Percentiles rank a stretch among this genome's conserved stretches.
Conservation (phyloP, 768 basidiomycete species). For the Pleurotus giganteus region DNA sequence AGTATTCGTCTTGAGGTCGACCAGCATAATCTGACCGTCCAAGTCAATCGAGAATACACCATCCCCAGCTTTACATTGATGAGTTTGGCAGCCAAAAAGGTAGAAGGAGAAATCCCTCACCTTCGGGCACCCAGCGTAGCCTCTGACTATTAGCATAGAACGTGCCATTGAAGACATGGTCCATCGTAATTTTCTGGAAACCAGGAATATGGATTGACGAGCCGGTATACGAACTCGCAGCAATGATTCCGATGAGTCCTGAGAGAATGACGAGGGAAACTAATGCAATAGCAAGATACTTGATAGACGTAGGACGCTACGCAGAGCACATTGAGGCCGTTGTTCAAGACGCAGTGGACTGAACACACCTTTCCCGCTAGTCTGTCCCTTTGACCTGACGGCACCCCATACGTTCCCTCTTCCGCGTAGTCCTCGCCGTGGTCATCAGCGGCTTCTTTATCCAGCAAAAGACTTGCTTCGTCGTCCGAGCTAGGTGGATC, state of each 20-base stretch:
- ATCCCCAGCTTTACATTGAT: slow-evolving; percentile 69
- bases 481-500: slow-evolving; percentile 80
- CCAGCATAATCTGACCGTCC: slow-evolving; percentile 68
- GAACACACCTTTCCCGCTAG: slow-evolving; percentile 14
- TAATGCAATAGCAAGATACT: slow-evolving; percentile 63
- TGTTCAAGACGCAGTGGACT: too few species aligned
- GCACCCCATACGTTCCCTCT: slow-evolving; percentile 15
- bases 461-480: slow-evolving; percentile 54
- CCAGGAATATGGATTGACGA: slow-evolving; percentile 51
- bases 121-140: slow-evolving; percentile 91
- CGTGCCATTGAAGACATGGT: slow-evolving; percentile 92
- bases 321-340: not conserved
- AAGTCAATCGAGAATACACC: slow-evolving; percentile 78
- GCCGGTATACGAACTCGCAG: slow-evolving; percentile 71
- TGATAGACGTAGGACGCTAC: slow-evolving; percentile 52
- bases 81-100: not conserved
- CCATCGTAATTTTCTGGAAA: slow-evolving; percentile 71
- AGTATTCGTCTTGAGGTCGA: slow-evolving; percentile 75
- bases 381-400: slow-evolving; percentile 8
- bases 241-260: slow-evolving; percentile 70
- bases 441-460: slow-evolving; percentile 36
- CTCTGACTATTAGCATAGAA: slow-evolving; percentile 48
- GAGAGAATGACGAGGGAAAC: slow-evolving; percentile 58
- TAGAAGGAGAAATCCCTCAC: slow-evolving; percentile 36
- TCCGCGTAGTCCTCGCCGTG: slow-evolving; percentile 11